phyloP scores from a whole-genome alignment of 2,329 filamentous ascomycete genomes.

The Colletotrichum siamense region DNA sequence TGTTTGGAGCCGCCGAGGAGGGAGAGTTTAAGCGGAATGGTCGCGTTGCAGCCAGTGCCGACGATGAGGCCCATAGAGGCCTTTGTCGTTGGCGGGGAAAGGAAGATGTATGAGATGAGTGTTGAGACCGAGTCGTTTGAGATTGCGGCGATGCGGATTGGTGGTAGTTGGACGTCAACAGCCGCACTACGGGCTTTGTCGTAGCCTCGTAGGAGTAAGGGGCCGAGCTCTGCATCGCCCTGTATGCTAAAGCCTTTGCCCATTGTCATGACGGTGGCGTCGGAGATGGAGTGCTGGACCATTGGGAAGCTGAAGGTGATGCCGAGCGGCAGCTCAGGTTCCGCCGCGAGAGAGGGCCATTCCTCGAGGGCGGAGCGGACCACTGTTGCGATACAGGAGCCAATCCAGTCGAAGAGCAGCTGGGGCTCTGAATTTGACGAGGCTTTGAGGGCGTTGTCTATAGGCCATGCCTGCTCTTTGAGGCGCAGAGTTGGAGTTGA shows the following conservation, averaged over 20 bases:
- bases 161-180: conserved; percentile 53
- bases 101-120: conserved; percentile 77
- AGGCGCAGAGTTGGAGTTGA: conserved; percentile 56
- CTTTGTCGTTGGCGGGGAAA: conserved; percentile 64
- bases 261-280: conserved; percentile 71
- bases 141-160: conserved; percentile 75
- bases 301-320: conserved; percentile 77
- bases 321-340: conserved; percentile 63
- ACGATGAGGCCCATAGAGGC: conserved; percentile 83
- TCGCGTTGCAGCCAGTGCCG: conserved; percentile 83
- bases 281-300: conserved; percentile 65
- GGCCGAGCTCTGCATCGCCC: conserved; percentile 64
- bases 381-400: conserved; percentile 76
- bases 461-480: conserved; percentile 76
- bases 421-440: conserved; percentile 65
- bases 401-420: conserved; percentile 82
- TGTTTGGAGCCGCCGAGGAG: conserved; percentile 69
- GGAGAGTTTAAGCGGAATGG: conserved; percentile 71
- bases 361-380: conserved; percentile 61
- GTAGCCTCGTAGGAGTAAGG: conserved; percentile 65
- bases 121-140: conserved; percentile 85
- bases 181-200: conserved; percentile 45
- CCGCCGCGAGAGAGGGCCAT: conserved; percentile 41
- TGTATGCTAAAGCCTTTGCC: conserved; percentile 73
- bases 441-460: conserved; percentile 74